Base-by-base conservation (phyloP, 2,329 filamentous ascomycete genomes). In the Scytalidium sp. region DNA sequence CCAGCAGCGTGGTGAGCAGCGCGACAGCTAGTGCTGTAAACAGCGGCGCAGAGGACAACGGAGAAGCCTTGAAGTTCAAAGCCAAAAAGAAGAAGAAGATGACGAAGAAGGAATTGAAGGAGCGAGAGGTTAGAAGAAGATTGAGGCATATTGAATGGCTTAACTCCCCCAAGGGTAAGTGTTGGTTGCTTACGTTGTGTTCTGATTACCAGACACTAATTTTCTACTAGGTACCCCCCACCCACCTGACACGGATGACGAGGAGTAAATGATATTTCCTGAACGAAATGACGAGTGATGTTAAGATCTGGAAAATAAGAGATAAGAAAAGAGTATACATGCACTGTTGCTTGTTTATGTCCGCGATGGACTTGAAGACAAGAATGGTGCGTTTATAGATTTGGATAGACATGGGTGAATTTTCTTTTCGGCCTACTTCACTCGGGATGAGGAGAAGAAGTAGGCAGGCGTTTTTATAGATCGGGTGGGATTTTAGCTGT, bases 31-130 rank as follows among this genome's bases (percentile, higher is more conserved):
- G 59, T 44, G 85, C 87, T 2, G 85, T 84, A 51, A 93, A 91
- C 75, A 88, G 83, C 46, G 92, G 90, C n/a, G 83, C 79, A 1
- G 93, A 97, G 71, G 92, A 94, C 60, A 84, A 83, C 52, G 78
- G 74, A 64, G 69, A 87, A 70, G 80, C 78, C 53, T 81, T 99
- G 78, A 93, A 95, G 75, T 99, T 99, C 84, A 83, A 80, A 70
- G 79, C 88, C 9, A 84, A 80, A 71, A 94, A 92, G 81, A 97
- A 97, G 90, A 96, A 93, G 84, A 99, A 99, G 89, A 83, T 94
- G 83, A 99, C 94, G 50, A 90, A 95, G 77, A 91, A 91, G 73
- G 91, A 99, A 71, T 61, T 92, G 67, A 99, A 99, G 81, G 94
- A 99, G 70, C 80, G 88, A 19, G 93, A 97, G 72, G 87, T 88